Base-by-base conservation (phyloP, 306 rosid genomes). In the Casuarina equisetifolia region DNA sequence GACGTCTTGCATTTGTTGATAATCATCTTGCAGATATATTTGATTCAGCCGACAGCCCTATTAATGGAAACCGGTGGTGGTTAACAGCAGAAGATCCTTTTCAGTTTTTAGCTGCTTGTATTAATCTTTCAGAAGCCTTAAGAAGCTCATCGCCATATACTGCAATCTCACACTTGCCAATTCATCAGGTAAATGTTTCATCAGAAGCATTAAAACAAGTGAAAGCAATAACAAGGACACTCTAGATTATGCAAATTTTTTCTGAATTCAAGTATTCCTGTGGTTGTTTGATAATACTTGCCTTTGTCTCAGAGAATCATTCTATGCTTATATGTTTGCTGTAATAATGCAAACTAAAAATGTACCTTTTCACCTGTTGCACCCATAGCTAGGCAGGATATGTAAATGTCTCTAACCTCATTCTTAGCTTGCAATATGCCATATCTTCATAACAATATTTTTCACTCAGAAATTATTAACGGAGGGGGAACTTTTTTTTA, bases 21-120 rank as follows among this genome's bases (percentile, higher is more conserved):
- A 83, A 84, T 76, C 96, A 92, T 81, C 82, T 89, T 61, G 82
- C 76, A 82, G 89, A 83, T 74, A 86, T 92, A 88, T 85, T 92
- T 74, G 97, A 92, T 78, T 92, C 96, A 77, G 96, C 94, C 51
- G 84, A 86, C 79, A 79, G 86, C 78, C 97, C 97, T 78, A 80
- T 89, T 38, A 80, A 86, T 82, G 97, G 97, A 70, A 78, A 82
- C 74, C 88, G 91, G 36, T 92, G 97, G 97, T 92, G 96, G 97
- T 83, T 92, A 82, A 82, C 35, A 13, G 97, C 97, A 51, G 97
- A 92, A 86, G 97, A 92, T 86, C 97, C 97, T 79, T 89, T 92
- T 66, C 96, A 92, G 81, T 92, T 89, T 85, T 85, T 92, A 75
- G 96, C 94, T 78, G 91, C 96, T 71, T 92, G 97, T 86, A 86